These are phyloP conservation scores for Ceratobasidium sp. DNA, from an alignment of 1,284 basidiomycete genomes.

Conservation along the genomic window DNA sequence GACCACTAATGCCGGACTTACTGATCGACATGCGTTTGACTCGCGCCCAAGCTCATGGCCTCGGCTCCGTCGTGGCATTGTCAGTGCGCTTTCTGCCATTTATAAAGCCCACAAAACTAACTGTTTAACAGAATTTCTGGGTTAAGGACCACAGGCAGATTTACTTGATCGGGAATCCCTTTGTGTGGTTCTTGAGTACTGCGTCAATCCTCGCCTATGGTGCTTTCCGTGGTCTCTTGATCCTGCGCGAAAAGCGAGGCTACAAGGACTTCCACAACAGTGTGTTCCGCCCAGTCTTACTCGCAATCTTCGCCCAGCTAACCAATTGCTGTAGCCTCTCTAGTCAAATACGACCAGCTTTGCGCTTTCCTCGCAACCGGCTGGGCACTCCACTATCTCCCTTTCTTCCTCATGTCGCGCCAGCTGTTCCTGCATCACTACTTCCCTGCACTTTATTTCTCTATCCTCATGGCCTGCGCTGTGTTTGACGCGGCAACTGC, in stretches of 20 bases:
- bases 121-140: constrained; percentile 88
- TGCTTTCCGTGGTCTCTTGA: constrained; percentile 77
- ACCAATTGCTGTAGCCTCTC: constrained; percentile 69
- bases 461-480: constrained; percentile 81
- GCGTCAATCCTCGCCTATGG: constrained; percentile 78
- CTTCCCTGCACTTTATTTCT: constrained; percentile 95
- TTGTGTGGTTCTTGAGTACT: constrained; percentile 91
- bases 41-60: constrained; percentile 94
- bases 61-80: constrained; percentile 89
- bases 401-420: constrained; percentile 96
- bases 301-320: constrained; percentile 7
- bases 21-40: constrained; percentile 94
- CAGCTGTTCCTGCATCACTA: constrained; percentile 98
- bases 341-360: constrained; percentile 91
- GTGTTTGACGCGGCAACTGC: constrained; percentile 91
- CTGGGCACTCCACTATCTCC: constrained; percentile 94
- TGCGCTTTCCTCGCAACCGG: constrained; percentile 94
- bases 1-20: constrained; percentile 96
- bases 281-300: constrained; percentile 61
- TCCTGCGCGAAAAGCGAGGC: constrained; percentile 91
- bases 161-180: constrained; percentile 94
- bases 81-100: constrained; percentile 61
- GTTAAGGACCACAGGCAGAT: constrained; percentile 95
- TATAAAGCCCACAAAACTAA: constrained; percentile 20
- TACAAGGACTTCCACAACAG: constrained; percentile 92